Conservation (phyloP, 306 rosid genomes). For the Biancaea sappan region DNA sequence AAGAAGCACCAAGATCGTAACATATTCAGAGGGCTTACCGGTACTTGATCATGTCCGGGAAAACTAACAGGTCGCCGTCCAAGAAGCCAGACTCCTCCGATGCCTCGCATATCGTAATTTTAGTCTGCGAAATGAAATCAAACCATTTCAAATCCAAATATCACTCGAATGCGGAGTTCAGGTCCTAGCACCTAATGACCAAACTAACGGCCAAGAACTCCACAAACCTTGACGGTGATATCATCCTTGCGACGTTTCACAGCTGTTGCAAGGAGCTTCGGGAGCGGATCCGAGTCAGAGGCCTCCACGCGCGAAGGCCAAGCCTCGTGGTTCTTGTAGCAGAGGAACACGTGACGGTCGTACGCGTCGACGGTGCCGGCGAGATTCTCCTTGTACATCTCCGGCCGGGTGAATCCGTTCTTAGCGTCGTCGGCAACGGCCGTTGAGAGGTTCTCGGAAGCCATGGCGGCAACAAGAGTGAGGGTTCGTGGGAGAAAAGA, state of each 20-base stretch:
- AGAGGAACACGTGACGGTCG: constrained; percentile 87
- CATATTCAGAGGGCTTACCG: constrained; percentile 40
- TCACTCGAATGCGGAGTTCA: not conserved
- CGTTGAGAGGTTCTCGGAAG: constrained; percentile 39
- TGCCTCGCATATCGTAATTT: constrained; percentile 74
- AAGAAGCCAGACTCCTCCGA: constrained; percentile 58
- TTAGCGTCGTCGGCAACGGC: constrained; percentile 50
- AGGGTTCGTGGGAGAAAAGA: not conserved
- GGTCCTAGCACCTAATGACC: not conserved
- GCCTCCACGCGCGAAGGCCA: constrained; percentile 82
- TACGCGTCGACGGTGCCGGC: constrained; percentile 72
- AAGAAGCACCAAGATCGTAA: not conserved
- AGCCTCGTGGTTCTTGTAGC: constrained; percentile 65
- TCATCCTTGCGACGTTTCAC: constrained; percentile 63
- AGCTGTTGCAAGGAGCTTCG: constrained; percentile 56
- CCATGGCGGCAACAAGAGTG: constrained; percentile 37
- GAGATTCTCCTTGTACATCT: constrained; percentile 71
- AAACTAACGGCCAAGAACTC: not conserved
- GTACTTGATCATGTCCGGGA: constrained; percentile 87
- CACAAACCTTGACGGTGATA: constrained; percentile 51
- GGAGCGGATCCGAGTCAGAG: constrained; percentile 70
- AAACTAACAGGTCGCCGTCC: constrained; percentile 78
- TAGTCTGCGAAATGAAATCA: constrained; percentile 55
- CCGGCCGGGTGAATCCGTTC: constrained; percentile 76
- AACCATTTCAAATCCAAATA: not conserved